Base-by-base conservation (phyloP, 345 rosid species). In the Mangifera indica region DNA sequence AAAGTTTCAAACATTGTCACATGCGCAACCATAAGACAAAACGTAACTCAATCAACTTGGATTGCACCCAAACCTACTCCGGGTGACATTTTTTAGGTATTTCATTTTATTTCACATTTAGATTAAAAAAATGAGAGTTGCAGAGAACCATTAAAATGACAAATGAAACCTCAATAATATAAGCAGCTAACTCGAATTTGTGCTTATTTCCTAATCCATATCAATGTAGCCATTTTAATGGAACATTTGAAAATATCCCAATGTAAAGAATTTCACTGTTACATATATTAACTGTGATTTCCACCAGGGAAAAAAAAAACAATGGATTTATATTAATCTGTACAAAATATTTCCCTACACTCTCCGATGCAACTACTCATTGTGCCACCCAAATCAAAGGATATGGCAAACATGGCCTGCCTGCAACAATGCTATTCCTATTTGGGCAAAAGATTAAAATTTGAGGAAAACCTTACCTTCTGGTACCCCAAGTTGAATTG, bases 301-400 rank as follows among this genome's bases (percentile, higher is more conserved):
- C 62, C 46, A 52, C 17, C 55, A 21, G 25, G 7, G n/a, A 37
- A 32, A 69, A 58, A 51, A 51, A 37, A 32, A 69, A 58, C 42
- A 51, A 25, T n/a, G 44, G 45, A 73, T n/a, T n/a, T 69, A 64
- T 57, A 64, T 69, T 42, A 69, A 69, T 78, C 77, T 73, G 71
- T 69, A 78, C 81, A 78, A 63, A 72, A 57, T 52, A 63, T 52
- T 42, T 54, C 51, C 20, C 63, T 25, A 24, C 40, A 45, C 24
- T 64, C 51, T 46, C 4, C 34, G 7, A 7, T 22, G 21, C 53
- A 25, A 15, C 74, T 37, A 54, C 48, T 42, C 48, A 5, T 18
- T 5, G 3, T 44, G 66, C 20, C 66, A 67, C 34, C 32, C 63
- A n/a, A 52, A 70, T 57, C 26, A 58, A 42, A 58, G 58, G n/a